These are phyloP conservation scores for Penicillium longicatenatum DNA, from an alignment of 495 filamentous ascomycete genomes.

Conservation along the genomic window DNA sequence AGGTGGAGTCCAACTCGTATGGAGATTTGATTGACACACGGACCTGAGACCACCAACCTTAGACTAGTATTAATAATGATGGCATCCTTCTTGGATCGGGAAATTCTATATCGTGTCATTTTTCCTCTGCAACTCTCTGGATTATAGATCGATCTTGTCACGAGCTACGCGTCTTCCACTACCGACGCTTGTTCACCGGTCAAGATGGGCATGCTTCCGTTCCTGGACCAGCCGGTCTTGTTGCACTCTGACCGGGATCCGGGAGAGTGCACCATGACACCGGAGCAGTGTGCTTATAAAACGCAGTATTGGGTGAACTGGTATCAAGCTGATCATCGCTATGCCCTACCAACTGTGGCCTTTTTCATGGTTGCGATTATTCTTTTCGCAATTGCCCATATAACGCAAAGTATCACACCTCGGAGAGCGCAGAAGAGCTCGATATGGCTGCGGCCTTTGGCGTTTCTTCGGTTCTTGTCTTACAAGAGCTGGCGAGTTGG, in stretches of 20 bases:
- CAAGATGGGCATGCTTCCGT: constrained; percentile 33
- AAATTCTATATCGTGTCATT: background rate
- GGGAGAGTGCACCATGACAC: constrained; percentile 47
- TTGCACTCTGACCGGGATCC: constrained; percentile 45
- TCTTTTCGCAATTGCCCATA: constrained; percentile 46
- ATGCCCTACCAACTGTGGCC: constrained; percentile 49
- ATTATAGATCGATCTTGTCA: background rate
- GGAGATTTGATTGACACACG: background rate
- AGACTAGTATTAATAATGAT: constrained; percentile 4
- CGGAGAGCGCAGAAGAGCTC: constrained; percentile 12
- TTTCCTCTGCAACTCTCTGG: background rate
- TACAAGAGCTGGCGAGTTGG: constrained; percentile 44
- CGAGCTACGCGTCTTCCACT: too few species aligned
- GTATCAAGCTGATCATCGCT: constrained; percentile 56
- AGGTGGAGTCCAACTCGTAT: background rate
- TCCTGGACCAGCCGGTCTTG: constrained; percentile 50
- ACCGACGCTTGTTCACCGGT: background rate
- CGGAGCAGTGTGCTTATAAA: constrained; percentile 51
- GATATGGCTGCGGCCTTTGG: constrained; percentile 28
- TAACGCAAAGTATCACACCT: constrained; percentile 24
- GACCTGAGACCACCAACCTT: background rate
- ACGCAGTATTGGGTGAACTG: constrained; percentile 50
- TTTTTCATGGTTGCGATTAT: constrained; percentile 51
- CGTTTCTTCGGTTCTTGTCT: constrained; percentile 34
- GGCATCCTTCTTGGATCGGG: background rate